Conservation (phyloP, 108 stramenopile genomes). For the Nannochloropsis gaditana region DNA sequence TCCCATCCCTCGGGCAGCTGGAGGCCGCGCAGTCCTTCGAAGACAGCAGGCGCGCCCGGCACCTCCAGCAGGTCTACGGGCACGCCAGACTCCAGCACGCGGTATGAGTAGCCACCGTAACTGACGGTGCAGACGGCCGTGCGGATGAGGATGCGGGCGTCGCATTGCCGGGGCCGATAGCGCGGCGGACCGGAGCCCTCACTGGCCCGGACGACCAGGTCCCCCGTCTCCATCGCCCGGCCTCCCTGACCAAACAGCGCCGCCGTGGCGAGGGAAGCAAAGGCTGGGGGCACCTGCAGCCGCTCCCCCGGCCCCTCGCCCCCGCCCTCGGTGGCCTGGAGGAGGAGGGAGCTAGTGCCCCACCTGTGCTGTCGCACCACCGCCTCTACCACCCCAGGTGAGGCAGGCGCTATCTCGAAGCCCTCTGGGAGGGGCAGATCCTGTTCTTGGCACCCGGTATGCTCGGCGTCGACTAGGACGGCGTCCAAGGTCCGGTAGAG, state of each 20-base stretch:
- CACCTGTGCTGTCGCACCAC: background rate
- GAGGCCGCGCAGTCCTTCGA: background rate
- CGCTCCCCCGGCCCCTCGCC: background rate
- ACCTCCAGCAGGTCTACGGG: background rate
- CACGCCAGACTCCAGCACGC: background rate
- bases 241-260: background rate
- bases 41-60: background rate
- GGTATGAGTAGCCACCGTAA: background rate
- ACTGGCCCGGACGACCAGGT: no score
- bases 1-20: constrained; percentile 4
- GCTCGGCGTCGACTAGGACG: background rate
- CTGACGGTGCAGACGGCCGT: background rate
- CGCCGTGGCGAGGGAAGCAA: background rate
- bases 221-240: background rate
- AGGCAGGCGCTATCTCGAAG: constrained; percentile 5
- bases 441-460: background rate
- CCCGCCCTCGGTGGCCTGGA: background rate
- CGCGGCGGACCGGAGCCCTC: background rate
- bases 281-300: background rate
- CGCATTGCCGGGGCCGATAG: background rate
- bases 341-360: background rate
- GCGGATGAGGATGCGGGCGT: background rate
- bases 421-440: background rate
- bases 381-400: background rate
- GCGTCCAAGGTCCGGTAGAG: background rate